Base-by-base conservation (phyloP, 2,329 filamentous ascomycete species). In the Aspergillus quadrilineatus region DNA sequence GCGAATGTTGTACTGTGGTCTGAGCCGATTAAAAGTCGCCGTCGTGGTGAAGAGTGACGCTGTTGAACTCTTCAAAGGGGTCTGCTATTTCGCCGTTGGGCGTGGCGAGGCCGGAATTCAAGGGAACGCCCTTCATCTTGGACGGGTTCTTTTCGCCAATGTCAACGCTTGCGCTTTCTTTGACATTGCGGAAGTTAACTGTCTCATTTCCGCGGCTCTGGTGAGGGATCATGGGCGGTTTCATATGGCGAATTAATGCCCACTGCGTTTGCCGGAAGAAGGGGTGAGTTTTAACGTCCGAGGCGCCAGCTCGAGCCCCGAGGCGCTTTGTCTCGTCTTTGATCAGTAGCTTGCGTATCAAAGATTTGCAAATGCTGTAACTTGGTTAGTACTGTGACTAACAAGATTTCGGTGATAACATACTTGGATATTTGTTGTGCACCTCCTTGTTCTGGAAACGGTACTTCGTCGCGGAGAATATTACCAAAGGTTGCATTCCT, bases 1-100 rank as follows among this genome's bases (percentile, higher is more conserved):
- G 39, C 17, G 30, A 12, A 26, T 28, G 37, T 29, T 30, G 10
- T 48, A 34, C 57, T 51, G 51, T 37, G 53, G 53, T 37, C 37
- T 45, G 15, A 41, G 30, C 32, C 48, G 5, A 42, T 63, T 61
- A 70, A 41, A 63, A 58, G 65, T 97, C 93, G 14, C 92, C 94
- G 55, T 97, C 94, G 70, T 99, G 94, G 74, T 97, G 93, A 60
- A 99, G 80, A 50, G 94, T 99, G 42, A 99, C 92, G 71, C 91
- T 96, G 80, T 97, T 99, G 77, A 99, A 99, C 74, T 97, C 94
- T 75, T 97, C 90, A 71, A 99, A 99, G 1, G 94, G 94, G 81
- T 99, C 94, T 3, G 85, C 81, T 37, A 88, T 72, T 70, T 97
- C 93, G 37, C 82, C 89, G 44, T 89, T 90, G 1, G 93, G 93